phyloP scores from a whole-genome alignment of 441 rosid genomes.

The Flueggea neowawraea region DNA sequence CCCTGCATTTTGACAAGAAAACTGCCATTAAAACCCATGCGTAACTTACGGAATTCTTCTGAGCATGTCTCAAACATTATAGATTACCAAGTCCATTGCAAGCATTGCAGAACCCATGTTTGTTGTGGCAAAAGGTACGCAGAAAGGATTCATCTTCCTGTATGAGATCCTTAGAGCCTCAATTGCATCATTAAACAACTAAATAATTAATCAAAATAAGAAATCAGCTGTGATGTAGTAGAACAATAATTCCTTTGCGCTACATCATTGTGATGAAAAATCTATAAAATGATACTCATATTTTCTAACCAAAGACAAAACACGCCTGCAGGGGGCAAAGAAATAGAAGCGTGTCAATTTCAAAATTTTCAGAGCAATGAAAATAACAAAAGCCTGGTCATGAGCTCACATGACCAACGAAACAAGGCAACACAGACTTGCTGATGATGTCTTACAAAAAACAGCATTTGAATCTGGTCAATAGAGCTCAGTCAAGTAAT shows the following conservation, averaged over 20 bases:
- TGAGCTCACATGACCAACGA: neutral
- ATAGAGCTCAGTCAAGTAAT: neutral
- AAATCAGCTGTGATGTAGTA: neutral
- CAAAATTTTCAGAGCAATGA: neutral
- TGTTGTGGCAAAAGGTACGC: slow-evolving; percentile 94
- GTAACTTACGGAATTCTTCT: slow-evolving; percentile 3
- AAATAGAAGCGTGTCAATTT: too few relatives aligned
- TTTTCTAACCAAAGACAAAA: too few relatives aligned
- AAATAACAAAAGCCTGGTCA: neutral
- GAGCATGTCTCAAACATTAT: slow-evolving; percentile 9
- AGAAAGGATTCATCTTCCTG: slow-evolving; percentile 93
- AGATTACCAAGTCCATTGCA: slow-evolving; percentile 80
- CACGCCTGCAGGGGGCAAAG: too few relatives aligned
- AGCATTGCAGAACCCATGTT: slow-evolving; percentile 99
- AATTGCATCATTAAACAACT: slow-evolving; percentile 91
- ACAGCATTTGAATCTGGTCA: neutral
- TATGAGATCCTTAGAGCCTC: slow-evolving; percentile 89
- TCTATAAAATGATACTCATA: neutral
- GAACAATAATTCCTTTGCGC: neutral
- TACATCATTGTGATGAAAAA: neutral
- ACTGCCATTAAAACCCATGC: slow-evolving; percentile 8
- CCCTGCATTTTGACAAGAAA: slow-evolving; percentile 49
- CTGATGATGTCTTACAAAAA: neutral
- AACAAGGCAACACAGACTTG: neutral
- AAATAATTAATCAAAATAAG: slow-evolving; percentile 4